Conservation (phyloP, 768 basidiomycete species). For the Mycena alexandri region DNA sequence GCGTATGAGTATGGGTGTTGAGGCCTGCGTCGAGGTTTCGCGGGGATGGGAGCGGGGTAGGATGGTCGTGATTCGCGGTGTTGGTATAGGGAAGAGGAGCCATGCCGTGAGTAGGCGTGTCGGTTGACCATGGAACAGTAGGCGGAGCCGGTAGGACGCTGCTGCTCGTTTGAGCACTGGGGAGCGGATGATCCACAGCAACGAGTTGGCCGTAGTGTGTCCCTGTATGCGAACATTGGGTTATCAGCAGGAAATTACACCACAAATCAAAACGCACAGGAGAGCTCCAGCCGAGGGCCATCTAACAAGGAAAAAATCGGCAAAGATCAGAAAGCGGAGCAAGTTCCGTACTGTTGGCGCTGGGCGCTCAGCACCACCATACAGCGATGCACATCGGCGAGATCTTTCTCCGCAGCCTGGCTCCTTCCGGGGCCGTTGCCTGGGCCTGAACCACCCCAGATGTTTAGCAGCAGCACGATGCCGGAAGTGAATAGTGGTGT, state of each 20-base stretch:
- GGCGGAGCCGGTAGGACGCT: background rate
- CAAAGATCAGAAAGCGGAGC: background rate
- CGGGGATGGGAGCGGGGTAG: too few species aligned
- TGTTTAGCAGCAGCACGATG: conserved; percentile 34
- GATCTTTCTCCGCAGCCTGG: conserved; percentile 27
- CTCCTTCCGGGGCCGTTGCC: conserved; percentile 1
- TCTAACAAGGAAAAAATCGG: background rate
- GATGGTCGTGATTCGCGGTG: too few species aligned
- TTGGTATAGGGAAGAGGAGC: too few species aligned
- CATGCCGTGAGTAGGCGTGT: too few species aligned
- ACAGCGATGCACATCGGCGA: conserved; percentile 33
- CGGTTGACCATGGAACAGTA: too few species aligned
- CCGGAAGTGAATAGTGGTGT: conserved; percentile 36
- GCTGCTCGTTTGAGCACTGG: background rate
- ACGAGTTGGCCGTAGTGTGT: conserved; percentile 34
- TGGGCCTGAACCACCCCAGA: conserved; percentile 27
- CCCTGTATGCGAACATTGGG: conserved; percentile 3
- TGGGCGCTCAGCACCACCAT: conserved; percentile 33
- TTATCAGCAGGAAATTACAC: background rate
- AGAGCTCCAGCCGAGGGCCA: conserved; percentile 36
- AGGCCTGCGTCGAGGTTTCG: too few species aligned
- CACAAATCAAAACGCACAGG: conserved; percentile 10
- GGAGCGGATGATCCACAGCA: conserved; percentile 26
- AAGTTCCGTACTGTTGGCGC: conserved; percentile 4
- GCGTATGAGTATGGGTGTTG: too few species aligned